Conservation (phyloP, 2,329 filamentous ascomycete genomes). For the Fusarium fujikuroi region DNA sequence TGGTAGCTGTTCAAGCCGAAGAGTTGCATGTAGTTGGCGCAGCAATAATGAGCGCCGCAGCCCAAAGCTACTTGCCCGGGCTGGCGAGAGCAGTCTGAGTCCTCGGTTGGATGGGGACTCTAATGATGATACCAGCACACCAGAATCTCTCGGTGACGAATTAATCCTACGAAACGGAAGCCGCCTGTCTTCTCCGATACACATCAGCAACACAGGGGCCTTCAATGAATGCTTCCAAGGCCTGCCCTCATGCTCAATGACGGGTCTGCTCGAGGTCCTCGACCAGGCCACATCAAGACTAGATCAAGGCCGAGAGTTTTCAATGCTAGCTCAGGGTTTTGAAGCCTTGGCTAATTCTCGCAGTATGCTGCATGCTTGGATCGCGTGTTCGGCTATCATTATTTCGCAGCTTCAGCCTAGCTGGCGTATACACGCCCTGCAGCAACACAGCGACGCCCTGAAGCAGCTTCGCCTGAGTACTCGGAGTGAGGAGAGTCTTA, state of each 20-base stretch:
- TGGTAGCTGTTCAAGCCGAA: not conserved
- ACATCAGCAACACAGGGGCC: too few relatives aligned
- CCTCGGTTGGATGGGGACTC: not conserved
- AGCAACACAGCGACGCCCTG: not conserved
- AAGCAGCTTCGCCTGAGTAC: not conserved
- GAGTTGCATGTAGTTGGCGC: not conserved
- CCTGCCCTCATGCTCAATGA: not conserved
- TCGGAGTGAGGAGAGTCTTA: not conserved
- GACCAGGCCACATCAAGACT: not conserved
- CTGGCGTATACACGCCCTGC: not conserved
- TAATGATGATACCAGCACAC: not conserved
- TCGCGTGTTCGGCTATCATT: not conserved
- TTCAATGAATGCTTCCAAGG: not conserved
- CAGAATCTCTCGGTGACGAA: accelerated
- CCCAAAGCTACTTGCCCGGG: not conserved
- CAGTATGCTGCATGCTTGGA: not conserved
- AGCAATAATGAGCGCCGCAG: accelerated
- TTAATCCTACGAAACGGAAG: not conserved
- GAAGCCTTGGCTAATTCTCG: not conserved
- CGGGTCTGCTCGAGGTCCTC: not conserved
- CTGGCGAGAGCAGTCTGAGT: accelerated
- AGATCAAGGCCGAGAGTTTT: not conserved
- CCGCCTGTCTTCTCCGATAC: not conserved
- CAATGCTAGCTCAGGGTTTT: accelerated
- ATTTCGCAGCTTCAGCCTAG: not conserved